These are phyloP conservation scores for Alternaria dauci DNA, from an alignment of 2,329 filamentous ascomycete species.

Conservation along the genomic window DNA sequence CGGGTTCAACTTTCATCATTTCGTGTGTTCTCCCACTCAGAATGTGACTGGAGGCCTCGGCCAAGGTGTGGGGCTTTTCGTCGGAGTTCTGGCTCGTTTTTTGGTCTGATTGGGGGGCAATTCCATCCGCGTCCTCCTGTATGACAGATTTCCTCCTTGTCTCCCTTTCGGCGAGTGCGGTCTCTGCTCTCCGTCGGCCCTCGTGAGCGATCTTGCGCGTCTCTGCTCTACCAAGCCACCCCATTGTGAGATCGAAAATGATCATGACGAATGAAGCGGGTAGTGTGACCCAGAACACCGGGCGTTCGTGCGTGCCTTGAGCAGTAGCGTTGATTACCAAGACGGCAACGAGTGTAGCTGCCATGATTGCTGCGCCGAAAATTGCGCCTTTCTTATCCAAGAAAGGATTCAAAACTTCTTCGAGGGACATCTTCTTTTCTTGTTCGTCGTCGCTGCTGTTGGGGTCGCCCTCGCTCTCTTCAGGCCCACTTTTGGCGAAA, in stretches of 20 bases:
- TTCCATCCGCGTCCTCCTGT: constrained; percentile 17
- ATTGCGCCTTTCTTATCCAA: constrained; percentile 71
- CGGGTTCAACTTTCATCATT: not conserved
- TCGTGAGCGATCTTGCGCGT: constrained; percentile 69
- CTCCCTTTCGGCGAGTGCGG: constrained; percentile 48
- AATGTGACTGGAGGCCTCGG: constrained; percentile 7
- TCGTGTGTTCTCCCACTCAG: constrained; percentile 11
- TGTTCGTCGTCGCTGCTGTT: constrained; percentile 59
- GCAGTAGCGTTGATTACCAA: constrained; percentile 71
- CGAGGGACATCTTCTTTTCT: constrained; percentile 66
- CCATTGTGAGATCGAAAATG: constrained; percentile 70
- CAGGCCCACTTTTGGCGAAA: constrained; percentile 64
- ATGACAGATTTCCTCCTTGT: constrained; percentile 39
- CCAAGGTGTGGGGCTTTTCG: constrained; percentile 19
- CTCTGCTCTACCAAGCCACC: constrained; percentile 69
- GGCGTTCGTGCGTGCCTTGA: constrained; percentile 59
- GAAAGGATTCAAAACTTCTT: constrained; percentile 79
- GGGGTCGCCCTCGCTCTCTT: constrained; percentile 59
- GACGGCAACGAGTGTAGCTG: constrained; percentile 70
- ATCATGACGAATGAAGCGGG: constrained; percentile 75
- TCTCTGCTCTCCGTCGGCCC: constrained; percentile 61
- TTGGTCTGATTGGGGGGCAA: constrained; percentile 7
- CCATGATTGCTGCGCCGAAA: constrained; percentile 72
- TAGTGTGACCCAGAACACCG: constrained; percentile 73
- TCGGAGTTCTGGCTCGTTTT: constrained; percentile 5